phyloP scores from a whole-genome alignment of 148 eudicot species.

The Fagopyrum homotropicum region DNA sequence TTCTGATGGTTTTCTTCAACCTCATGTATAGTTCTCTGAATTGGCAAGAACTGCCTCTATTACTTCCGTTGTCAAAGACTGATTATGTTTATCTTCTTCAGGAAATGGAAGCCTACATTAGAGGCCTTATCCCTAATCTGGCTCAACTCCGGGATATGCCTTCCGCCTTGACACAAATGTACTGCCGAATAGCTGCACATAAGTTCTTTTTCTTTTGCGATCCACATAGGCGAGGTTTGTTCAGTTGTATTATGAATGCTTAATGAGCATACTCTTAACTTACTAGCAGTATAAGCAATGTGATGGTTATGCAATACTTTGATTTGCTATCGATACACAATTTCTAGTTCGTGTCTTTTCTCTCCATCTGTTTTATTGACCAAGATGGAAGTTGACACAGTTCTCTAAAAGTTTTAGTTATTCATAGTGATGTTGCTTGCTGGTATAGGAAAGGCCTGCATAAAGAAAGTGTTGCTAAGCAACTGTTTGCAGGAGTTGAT shows the following conservation, averaged over 20 bases:
- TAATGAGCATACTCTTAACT: background rate
- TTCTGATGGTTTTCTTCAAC: conserved; percentile 96
- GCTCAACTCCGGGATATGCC: conserved; percentile 98
- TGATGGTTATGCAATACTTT: background rate
- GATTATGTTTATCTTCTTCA: conserved; percentile 15
- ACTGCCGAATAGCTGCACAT: conserved; percentile 96
- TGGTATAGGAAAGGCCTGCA: conserved; percentile 90
- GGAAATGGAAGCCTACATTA: conserved; percentile 96
- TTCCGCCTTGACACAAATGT: conserved; percentile 79
- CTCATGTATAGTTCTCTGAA: conserved; percentile 49
- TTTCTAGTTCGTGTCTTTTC: background rate
- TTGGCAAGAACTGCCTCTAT: background rate
- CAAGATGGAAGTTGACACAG: background rate
- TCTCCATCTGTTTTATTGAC: background rate
- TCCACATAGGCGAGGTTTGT: conserved; percentile 92
- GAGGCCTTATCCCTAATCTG: conserved; percentile 95
- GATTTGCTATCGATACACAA: background rate
- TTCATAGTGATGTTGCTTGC: background rate
- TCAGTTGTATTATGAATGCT: conserved; percentile 1
- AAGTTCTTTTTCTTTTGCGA: conserved; percentile 96
- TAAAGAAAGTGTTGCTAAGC: conserved; percentile 90
- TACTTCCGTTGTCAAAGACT: background rate
- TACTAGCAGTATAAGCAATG: background rate
- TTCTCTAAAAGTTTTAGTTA: background rate
- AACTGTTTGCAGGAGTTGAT: conserved; percentile 94